A percentile compares a stretch with the other conserved stretches of the same genome.
phyloP scores from a whole-genome alignment of 345 rosid species.

The Cardamine resedifolia region DNA sequence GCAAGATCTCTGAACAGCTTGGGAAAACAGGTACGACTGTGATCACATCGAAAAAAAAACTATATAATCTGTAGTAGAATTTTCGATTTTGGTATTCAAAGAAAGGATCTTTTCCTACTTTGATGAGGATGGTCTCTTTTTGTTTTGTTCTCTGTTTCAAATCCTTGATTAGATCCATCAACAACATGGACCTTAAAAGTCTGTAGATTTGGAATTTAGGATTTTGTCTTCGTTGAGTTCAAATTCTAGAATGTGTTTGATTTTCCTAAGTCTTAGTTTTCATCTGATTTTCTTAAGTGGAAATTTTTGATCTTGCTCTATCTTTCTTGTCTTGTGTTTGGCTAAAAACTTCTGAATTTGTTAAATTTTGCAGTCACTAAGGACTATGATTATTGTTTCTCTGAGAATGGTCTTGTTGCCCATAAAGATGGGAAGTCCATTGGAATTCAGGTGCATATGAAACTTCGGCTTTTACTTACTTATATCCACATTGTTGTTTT shows the following conservation, averaged over 20 bases:
- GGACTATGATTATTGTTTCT: constrained; percentile 88
- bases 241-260: not conserved
- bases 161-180: not conserved
- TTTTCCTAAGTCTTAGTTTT: constrained; percentile 1
- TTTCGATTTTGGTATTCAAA: not conserved
- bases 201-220: constrained; percentile 6
- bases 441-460: constrained; percentile 67
- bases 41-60: constrained; percentile 13
- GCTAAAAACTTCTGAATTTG: constrained; percentile 1
- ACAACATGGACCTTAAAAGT: not conserved
- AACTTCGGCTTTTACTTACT: not conserved
- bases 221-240: not conserved
- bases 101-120: not conserved
- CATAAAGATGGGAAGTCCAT: constrained; percentile 84
- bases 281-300: not conserved
- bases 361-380: constrained; percentile 58
- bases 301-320: constrained; percentile 10
- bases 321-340: constrained; percentile 3
- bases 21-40: constrained; percentile 64
- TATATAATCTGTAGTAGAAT: not conserved
- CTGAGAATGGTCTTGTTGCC: constrained; percentile 99
- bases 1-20: constrained; percentile 92
- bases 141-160: not conserved
- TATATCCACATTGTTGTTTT: not conserved
- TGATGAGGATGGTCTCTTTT: not conserved